Evolutionary conservation across 306 rosid genomes (phyloP), one percentile per base, ranked within the genome.

Genomic region (Castanopsis chinensis): DNA sequence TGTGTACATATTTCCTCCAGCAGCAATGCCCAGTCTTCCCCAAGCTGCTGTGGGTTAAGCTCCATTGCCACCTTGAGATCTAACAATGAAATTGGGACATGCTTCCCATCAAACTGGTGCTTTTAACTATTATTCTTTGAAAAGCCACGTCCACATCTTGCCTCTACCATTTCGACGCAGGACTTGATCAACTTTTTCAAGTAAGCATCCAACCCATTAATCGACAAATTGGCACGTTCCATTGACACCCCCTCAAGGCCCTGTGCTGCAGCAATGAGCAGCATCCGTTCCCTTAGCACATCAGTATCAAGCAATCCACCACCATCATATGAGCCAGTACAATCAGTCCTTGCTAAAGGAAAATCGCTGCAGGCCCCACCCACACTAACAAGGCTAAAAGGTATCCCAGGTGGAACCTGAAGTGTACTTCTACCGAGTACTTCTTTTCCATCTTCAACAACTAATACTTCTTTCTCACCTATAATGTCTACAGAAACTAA

Each of bases 41-140:
- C 98, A 76, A 95, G 97, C 85, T 95, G 93, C 84, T 81, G 91
- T 33, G 94, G 99, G 88, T 91, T 91, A 80, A 95, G 85, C 88
- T 92, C 97, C 99, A 95, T 90, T 57, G 99, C 99, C 73, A 93
- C 91, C 86, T 91, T 92, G 81, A 95, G 89, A 89, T 95, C 98
- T 53, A 87, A 92, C 86, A 90, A 79, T 65, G 97, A 92, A 55
- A 88, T 86, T 12, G 90, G 82, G 79, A 86, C 63, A 19, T 70
- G 88, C 4, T 89, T 95, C 52, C 92, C 92, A 79, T 85, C 95
- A 83, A 88, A 73, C 89, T 79, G 97, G 85, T 91, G 92, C 87
- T 89, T 91, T 69, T 77, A 87, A 76, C 81, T 81, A 70, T 80
- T 85, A 71, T 72, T 82, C 81, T 81, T 89, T 23, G 78, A 83